Evolutionary conservation across 176 grass and related monocot genomes (phyloP), one percentile per base, ranked within the genome.

Genomic region (Oryza punctata): DNA sequence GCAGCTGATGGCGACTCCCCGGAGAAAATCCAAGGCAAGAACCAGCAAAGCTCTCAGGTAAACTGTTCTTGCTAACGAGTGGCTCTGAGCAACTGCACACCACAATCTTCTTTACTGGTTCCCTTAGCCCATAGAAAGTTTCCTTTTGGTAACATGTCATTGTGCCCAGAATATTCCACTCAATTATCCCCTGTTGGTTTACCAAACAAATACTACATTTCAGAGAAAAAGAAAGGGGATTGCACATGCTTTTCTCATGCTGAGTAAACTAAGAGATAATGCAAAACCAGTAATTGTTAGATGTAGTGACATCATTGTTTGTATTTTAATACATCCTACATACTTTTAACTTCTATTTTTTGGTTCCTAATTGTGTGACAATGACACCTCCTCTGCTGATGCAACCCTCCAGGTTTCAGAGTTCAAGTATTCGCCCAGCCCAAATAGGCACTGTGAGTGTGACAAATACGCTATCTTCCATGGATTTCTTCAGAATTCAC

Each of bases 1-100:
- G 69, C 88, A 92, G 93, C 85, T 78, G 90, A 92, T 33, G 86
- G 86, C 2, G 88, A 87, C 63, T 95, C 90, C 54, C 90, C 90
- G 1, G 87, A 88, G 60, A 88, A 88, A 71, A 86, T 90, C 65
- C 81, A 83, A 70, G 35, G 79, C 21, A 95, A 73, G 70, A 88
- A 69, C 63, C 73, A 73, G 63, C 78, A 84, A 46, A 78, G 74
- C 74, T 30, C 75, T 47, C 75, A 76, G 83, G 83, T 76, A 85
- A 77, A 77, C 65, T 69, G 23, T 77, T 70, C 46, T 77, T 69
- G 47, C 64, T 77, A 77, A 45, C 3, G 70, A 60, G 32, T 32
- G 38, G 10, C 6, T 77, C 21, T 76, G 35, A 76, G 52, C 74
- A 68, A 69, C 46, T 77, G 7, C 7, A 15, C 47, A 29, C 12